Percentiles rank a stretch among this genome's conserved stretches.
These are phyloP conservation scores for Macroventuria anomochaeta DNA, from an alignment of 2,329 filamentous ascomycete genomes.

Conservation along the genomic window DNA sequence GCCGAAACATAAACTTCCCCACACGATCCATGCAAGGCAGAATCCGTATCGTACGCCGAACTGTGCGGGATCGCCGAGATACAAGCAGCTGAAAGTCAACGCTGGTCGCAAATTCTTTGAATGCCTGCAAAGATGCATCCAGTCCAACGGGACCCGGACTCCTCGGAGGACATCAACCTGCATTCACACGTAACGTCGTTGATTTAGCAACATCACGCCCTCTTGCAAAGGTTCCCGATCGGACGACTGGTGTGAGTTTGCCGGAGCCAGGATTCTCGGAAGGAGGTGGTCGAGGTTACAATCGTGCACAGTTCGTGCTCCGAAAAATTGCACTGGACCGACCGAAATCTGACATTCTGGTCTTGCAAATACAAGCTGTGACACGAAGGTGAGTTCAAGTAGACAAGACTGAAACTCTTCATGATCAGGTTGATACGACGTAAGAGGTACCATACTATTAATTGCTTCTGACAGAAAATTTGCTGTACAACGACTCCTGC, in stretches of 20 bases:
- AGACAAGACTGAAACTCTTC: neutral
- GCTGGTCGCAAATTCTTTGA: neutral
- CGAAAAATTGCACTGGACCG: too few relatives aligned
- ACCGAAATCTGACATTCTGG: too few relatives aligned
- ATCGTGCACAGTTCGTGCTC: too few relatives aligned
- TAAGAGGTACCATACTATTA: neutral
- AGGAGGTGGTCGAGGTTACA: too few relatives aligned
- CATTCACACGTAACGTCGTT: neutral
- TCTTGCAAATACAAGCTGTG: neutral
- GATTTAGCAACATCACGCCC: neutral
- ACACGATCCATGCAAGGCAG: slow-evolving; percentile 4
- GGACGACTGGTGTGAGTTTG: neutral
- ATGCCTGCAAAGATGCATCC: neutral
- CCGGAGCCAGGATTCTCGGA: too few relatives aligned
- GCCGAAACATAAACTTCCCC: neutral
- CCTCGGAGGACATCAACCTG: neutral
- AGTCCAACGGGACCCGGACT: neutral
- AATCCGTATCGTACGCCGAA: neutral
- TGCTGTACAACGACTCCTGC: neutral
- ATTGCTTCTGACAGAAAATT: neutral
- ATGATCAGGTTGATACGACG: too few relatives aligned
- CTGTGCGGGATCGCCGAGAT: neutral
- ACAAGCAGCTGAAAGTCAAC: too few relatives aligned
- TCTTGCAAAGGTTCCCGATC: neutral
- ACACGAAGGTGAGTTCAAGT: neutral